Base-by-base conservation (phyloP, 768 basidiomycete genomes). In the Cystofilobasidium capitatum region DNA sequence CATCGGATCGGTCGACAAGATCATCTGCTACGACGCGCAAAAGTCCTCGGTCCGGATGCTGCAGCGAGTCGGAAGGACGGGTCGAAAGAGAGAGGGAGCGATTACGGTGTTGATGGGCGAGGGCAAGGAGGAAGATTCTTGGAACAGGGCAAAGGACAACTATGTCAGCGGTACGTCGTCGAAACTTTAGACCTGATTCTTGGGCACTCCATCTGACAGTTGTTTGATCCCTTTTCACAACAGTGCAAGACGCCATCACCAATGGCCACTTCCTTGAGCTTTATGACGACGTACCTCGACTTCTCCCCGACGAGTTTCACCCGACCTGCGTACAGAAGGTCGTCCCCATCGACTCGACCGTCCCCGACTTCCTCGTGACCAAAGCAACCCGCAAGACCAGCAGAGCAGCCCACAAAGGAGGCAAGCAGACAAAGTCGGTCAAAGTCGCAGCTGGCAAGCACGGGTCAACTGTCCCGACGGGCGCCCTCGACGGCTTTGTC, bases 41-140 rank as follows among this genome's bases (percentile, higher is more conserved):
- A 96, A 94, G 79, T 90, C 90, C 0, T 88, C 93, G 0, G 92
- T 97, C 70, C 89, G 93, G 66, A 91, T 96, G 88, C 83, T 99
- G 24, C 96, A 99, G 83, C 87, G 96, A 24, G 83, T 94, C 61
- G 96, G 96, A 58, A 83, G 96, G 63, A 97, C 96, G 0, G 96
- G 96, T 16, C 88, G 96, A 57, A 92, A 92, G 77, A 84, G 90
- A 40, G 83, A 85, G 54, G 96, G 96, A 12, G 79, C 82, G 55
- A 88, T 99, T n/a, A 88, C 93, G 73, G 88, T 93, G 14, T 81
- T 99, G 24, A 85, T 97, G 71, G 85, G 92, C 8, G 88, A 94
- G 76, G 84, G 85, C 36, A 86, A 93, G 29, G 96, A 99, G 78
- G 92, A 98, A 72, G 74, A 80, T 58, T 94, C 96, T 73, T 88